Evolutionary conservation across 352 stramenopile species (phyloP).

Genomic region (Pythium pyrilobum): DNA sequence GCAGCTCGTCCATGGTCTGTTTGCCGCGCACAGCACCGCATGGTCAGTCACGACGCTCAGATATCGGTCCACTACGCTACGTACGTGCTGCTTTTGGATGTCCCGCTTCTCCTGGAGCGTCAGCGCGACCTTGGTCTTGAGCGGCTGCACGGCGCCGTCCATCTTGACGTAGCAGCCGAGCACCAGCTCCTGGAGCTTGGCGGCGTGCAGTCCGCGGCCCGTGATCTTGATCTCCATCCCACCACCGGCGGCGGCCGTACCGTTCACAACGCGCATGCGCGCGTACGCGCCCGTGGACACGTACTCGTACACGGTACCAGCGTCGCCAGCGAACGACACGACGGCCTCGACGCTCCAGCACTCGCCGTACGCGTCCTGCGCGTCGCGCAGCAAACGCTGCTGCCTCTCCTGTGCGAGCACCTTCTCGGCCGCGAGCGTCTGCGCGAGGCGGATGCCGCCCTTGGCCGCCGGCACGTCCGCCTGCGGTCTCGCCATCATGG

Average conservation of each 20-base stretch:
- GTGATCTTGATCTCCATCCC: conserved; percentile 50
- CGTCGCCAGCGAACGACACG: conserved; percentile 47
- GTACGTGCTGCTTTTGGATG: conserved; percentile 65
- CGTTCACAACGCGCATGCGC: conserved; percentile 11
- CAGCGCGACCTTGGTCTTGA: conserved; percentile 37
- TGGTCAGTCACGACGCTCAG: not conserved
- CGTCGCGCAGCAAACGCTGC: not conserved
- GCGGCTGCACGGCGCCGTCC: conserved; percentile 29
- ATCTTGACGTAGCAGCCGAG: conserved; percentile 51
- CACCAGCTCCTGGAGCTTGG: conserved; percentile 47
- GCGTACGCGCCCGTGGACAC: conserved; percentile 47
- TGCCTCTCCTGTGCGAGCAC: conserved; percentile 13
- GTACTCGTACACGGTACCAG: conserved; percentile 41
- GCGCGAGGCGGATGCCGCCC: conserved; percentile 48
- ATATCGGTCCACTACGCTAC: conserved; percentile 3
- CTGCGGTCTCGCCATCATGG: conserved; percentile 19
- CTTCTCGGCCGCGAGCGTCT: conserved; percentile 43
- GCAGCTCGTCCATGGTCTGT: conserved; percentile 66
- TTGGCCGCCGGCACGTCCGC: no score
- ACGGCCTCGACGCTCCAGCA: conserved; percentile 60
- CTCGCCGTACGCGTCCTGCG: conserved; percentile 11
- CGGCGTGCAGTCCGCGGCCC: conserved; percentile 29
- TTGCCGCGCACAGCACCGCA: not conserved
- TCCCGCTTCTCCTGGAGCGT: conserved; percentile 57
- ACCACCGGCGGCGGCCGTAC: no score